A percentile compares a stretch with the other conserved stretches of the same genome.
Evolutionary conservation across 495 filamentous ascomycete genomes (phyloP).

Genomic region (Penicillium maclennaniae): DNA sequence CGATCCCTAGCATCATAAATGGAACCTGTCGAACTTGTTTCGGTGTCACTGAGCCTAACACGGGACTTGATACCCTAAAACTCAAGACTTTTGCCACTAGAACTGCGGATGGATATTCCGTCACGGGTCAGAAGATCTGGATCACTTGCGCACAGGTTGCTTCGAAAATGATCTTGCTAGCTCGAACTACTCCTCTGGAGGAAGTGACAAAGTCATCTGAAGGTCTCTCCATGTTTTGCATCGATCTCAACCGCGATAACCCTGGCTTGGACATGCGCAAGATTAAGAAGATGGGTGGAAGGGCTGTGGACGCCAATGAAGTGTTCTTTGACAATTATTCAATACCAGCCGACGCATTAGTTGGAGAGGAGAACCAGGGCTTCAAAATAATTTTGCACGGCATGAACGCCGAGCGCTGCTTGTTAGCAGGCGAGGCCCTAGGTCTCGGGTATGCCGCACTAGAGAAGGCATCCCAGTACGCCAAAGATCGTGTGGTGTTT

Average conservation of each 20-base stretch:
- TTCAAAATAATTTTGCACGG: conserved; percentile 78
- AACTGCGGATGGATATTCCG: conserved; percentile 49
- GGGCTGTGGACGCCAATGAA: conserved; percentile 78
- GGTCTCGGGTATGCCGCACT: conserved; percentile 74
- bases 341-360: conserved; percentile 56
- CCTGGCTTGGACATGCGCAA: conserved; percentile 58
- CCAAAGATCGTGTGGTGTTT: conserved; percentile 65
- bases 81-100: conserved; percentile 57
- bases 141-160: conserved; percentile 77
- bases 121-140: conserved; percentile 80
- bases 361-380: conserved; percentile 67
- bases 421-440: conserved; percentile 72
- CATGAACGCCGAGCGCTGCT: conserved; percentile 79
- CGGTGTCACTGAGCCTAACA: conserved; percentile 63
- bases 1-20: conserved; percentile 64
- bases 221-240: conserved; percentile 72
- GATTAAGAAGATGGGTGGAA: conserved; percentile 79
- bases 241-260: conserved; percentile 58
- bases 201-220: conserved; percentile 63
- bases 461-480: conserved; percentile 60
- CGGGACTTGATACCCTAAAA: conserved; percentile 69
- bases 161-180: conserved; percentile 71
- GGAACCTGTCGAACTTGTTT: conserved; percentile 69
- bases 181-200: conserved; percentile 65
- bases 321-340: conserved; percentile 76